These are phyloP conservation scores for Hymenoscyphus infarciens DNA, from an alignment of 2,329 filamentous ascomycete species.

Conservation along the genomic window DNA sequence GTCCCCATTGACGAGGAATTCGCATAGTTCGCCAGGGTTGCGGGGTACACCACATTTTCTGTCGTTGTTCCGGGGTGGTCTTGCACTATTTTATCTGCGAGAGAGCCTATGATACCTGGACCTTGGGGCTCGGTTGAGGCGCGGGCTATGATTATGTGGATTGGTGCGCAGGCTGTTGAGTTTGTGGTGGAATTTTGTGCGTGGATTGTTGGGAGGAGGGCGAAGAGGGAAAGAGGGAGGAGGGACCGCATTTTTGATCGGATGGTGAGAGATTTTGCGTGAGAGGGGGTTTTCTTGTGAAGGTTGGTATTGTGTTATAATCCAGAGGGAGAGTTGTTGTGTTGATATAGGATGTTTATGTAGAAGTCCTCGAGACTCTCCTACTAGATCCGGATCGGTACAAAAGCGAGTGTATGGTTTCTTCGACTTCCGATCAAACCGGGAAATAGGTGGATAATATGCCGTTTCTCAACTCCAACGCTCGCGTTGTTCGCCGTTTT, in stretches of 20 bases:
- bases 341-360: no score
- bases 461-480: no score
- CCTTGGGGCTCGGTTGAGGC: slow-evolving; percentile 36
- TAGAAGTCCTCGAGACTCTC: no score
- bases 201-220: background rate
- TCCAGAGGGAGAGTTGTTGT: background rate
- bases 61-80: slow-evolving; percentile 35
- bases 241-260: background rate
- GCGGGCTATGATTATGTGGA: slow-evolving; percentile 38
- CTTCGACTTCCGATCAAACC: no score
- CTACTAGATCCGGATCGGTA: no score
- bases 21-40: slow-evolving; percentile 30
- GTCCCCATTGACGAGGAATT: slow-evolving; percentile 34
- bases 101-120: slow-evolving; percentile 34
- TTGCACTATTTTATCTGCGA: slow-evolving; percentile 34
- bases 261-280: background rate
- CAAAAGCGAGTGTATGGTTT: no score
- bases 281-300: background rate
- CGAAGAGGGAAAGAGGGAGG: background rate
- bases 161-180: background rate
- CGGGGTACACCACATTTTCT: slow-evolving; percentile 36
- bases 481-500: no score
- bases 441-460: no score
- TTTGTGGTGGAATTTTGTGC: background rate
- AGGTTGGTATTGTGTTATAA: background rate